Base-by-base conservation (phyloP, 1,284 basidiomycete species). In the Jaminaea rosea region DNA sequence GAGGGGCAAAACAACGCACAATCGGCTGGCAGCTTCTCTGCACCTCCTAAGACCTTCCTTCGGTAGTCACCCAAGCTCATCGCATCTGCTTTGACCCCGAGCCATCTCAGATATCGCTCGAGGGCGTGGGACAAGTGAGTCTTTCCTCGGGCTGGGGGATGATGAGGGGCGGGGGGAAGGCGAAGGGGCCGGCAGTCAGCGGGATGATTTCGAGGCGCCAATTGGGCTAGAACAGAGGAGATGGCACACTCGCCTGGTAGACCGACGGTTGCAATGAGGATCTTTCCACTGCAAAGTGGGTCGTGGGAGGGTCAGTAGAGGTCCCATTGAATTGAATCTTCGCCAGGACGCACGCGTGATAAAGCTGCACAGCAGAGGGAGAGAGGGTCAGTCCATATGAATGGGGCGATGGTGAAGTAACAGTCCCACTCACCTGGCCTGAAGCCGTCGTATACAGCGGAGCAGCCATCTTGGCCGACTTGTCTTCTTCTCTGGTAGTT, bases 31-130 rank as follows among this genome's bases (percentile, higher is more conserved):
- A 97, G 78, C 52, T 85, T 84, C 73, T 90, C 83, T 0, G 90
- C 86, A 0, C 87, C 84, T 9, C 93, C 94, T 9, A 97, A 78
- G 0, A 86, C 83, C 77, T 89, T 88, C 47, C 94, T 79, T 44
- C 94, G 82, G 75, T 93, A 91, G 76, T 98, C 93, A 23, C 94
- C 94, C 4, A 98, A 79, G 1, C 88, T 92, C 53, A 96, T 85
- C 46, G 97, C 93, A 53, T 86, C 82, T 0, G 89, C 93, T 76
- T 93, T 94, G 58, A 99, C 88, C 37, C 94, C 93, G 70, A 92
- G 87, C 94, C 94, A 99, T 68, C 89, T 82, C 1, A 98, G 81
- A 76, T 98, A 99, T 23, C 94, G 84, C 74, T 98, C 92, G 26
- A 98, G 81, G 17, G 93, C 85, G 49, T 93, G 83, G 1, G 91